Evolutionary conservation across 169 alveolate species (phyloP).

Genomic region (Eimeria praecox): DNA sequence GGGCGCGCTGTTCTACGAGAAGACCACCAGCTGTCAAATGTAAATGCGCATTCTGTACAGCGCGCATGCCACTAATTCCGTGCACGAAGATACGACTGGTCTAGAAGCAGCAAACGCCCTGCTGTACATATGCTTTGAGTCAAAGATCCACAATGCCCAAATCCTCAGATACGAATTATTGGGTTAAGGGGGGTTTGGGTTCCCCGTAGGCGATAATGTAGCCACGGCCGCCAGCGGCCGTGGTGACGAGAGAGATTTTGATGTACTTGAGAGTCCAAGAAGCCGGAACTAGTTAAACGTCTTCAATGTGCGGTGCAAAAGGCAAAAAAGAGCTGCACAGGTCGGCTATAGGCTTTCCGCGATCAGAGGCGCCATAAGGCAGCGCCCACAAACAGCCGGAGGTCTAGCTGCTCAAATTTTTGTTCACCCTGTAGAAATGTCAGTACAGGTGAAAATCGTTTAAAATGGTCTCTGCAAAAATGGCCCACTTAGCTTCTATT

Average conservation of each 20-base stretch:
- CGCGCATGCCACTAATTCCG: constrained; percentile 2
- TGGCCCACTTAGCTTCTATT: neutral
- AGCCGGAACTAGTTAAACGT: neutral
- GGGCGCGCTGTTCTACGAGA: neutral
- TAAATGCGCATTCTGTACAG: neutral
- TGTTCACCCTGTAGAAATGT: neutral
- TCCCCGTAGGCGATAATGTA: neutral
- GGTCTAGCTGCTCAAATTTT: neutral
- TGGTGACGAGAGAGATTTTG: neutral
- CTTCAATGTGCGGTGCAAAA: neutral
- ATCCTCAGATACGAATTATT: neutral
- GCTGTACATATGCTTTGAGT: neutral
- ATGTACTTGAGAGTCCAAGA: neutral
- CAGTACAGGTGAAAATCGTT: neutral
- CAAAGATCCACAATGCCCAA: neutral
- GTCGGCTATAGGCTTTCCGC: neutral
- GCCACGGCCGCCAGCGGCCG: constrained; percentile 32
- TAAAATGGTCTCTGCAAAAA: neutral
- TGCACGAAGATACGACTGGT: neutral
- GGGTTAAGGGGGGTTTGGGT: neutral
- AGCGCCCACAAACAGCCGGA: constrained; percentile 52
- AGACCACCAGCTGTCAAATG: neutral
- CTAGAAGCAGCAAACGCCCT: neutral
- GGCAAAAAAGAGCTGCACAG: neutral
- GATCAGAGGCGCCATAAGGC: constrained; percentile 30